Conservation (phyloP, 73 alveolate genomes). For the Vitrella brassicaformis region DNA sequence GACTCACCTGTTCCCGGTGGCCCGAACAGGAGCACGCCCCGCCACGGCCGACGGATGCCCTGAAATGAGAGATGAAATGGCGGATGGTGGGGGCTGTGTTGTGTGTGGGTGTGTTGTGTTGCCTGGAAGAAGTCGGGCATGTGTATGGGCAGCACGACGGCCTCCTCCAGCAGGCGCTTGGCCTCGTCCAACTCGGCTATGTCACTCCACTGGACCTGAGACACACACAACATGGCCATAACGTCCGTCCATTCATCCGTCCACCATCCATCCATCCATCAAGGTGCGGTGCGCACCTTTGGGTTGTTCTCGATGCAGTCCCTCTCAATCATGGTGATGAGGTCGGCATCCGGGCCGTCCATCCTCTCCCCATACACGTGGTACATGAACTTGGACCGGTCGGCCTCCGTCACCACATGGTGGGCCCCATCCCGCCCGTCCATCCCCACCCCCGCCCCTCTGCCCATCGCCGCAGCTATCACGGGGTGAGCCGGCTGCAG, state of each 20-base stretch:
- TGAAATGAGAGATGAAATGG: not conserved
- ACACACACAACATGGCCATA: not conserved
- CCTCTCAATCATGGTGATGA: constrained; percentile 72
- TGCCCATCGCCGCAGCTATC: too few species aligned
- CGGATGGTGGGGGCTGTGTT: not conserved
- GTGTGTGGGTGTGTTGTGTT: not conserved
- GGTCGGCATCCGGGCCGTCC: constrained; percentile 53
- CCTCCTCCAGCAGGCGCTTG: constrained; percentile 70
- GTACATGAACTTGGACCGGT: not conserved
- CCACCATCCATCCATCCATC: constrained; percentile 6
- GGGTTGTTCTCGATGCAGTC: constrained; percentile 78
- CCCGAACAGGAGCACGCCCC: constrained; percentile 64
- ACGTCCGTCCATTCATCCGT: not conserved
- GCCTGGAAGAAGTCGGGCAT: constrained; percentile 70
- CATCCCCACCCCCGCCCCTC: too few species aligned
- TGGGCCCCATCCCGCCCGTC: too few species aligned
- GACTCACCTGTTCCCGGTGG: constrained; percentile 30
- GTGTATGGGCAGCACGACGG: constrained; percentile 72
- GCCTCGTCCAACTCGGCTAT: constrained; percentile 86
- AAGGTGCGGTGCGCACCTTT: constrained; percentile 24
- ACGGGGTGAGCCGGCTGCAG: too few species aligned
- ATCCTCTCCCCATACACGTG: not conserved
- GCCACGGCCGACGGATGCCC: constrained; percentile 82
- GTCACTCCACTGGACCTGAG: constrained; percentile 52
- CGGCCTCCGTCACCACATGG: too few species aligned